Percentiles rank a stretch among this genome's conserved stretches.
Conservation (phyloP, 2,329 filamentous ascomycete species). For the Coleophoma cylindrospora region DNA sequence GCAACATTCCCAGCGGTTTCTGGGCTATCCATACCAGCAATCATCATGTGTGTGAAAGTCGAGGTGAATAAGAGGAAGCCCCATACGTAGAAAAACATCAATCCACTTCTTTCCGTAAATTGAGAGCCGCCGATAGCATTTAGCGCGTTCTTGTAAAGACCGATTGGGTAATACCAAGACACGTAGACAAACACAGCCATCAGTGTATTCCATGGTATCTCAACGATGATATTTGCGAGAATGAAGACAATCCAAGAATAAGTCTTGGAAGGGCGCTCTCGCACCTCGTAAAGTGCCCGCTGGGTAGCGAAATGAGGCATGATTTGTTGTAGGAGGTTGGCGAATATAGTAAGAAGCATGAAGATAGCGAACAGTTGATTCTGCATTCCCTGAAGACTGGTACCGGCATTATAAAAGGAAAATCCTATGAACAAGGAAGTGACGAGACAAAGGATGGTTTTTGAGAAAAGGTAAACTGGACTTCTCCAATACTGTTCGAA, state of each 20-base stretch:
- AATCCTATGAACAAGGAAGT: constrained; percentile 58
- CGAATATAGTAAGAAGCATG: constrained; percentile 35
- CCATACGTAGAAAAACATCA: constrained; percentile 72
- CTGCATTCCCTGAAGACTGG: constrained; percentile 57
- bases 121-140: constrained; percentile 35
- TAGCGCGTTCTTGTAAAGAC: constrained; percentile 59
- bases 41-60: constrained; percentile 75
- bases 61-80: constrained; percentile 73
- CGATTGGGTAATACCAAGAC: constrained; percentile 71
- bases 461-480: constrained; percentile 47
- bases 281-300: constrained; percentile 55
- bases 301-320: constrained; percentile 65
- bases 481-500: constrained; percentile 62
- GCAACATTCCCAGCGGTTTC: constrained; percentile 72
- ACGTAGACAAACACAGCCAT: constrained; percentile 70
- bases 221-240: constrained; percentile 55
- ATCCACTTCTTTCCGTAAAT: constrained; percentile 59
- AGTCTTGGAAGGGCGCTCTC: constrained; percentile 9
- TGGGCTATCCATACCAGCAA: constrained; percentile 67
- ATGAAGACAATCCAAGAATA: constrained; percentile 21
- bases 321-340: constrained; percentile 56
- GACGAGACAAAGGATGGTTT: constrained; percentile 33
- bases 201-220: constrained; percentile 72
- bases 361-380: constrained; percentile 25
- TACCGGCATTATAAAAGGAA: constrained; percentile 54